Evolutionary conservation across 1,284 basidiomycete genomes (phyloP), one percentile per base, ranked within the genome.

Genomic region (Ustilago shanxiensis): DNA sequence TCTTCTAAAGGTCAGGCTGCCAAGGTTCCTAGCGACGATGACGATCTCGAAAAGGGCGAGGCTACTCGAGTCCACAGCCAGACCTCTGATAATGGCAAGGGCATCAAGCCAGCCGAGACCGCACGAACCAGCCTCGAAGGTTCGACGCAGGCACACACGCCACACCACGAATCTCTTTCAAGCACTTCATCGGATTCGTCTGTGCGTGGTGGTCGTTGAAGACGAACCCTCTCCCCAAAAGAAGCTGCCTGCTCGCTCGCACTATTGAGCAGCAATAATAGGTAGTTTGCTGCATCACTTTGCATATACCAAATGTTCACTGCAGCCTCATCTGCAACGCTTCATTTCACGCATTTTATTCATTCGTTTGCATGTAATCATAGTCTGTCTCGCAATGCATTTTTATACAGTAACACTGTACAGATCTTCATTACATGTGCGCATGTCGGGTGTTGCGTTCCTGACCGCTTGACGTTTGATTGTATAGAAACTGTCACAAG

Each of bases 21-120:
- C 20, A 10, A 33, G 10, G 31, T 57, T 20, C 39, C 22, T 11
- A 60, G 44, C 33, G 37, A 52, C 13, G 57, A 67, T 4, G 63
- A 60, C n/a, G 70, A 67, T 26, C 49, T 67, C 6, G 65, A 67
- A 18, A 63, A 72, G 61, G 69, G 33, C 20, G 56, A 60, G 5
- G 50, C 54, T 16, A 60, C 54, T n/a, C 63, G 56, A 16, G 51
- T 49, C 58, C 29, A 57, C 50, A 58, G 62, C 41, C 35, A 49
- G 28, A 49, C 24, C 47, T 28, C 50, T 28, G 41, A 60, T 8
- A 20, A 24, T 7, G 10, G 28, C 16, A 60, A 37, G 37, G 50
- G 31, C 7, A 26, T 20, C n/a, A 59, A 66, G 55, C 22, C 22
- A 14, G 55, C 55, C 24, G 53, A 45, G 4, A 49, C 57, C 6